Evolutionary conservation across 371 early-diverging fungal species (phyloP).

Genomic region (Mortierella sp.): DNA sequence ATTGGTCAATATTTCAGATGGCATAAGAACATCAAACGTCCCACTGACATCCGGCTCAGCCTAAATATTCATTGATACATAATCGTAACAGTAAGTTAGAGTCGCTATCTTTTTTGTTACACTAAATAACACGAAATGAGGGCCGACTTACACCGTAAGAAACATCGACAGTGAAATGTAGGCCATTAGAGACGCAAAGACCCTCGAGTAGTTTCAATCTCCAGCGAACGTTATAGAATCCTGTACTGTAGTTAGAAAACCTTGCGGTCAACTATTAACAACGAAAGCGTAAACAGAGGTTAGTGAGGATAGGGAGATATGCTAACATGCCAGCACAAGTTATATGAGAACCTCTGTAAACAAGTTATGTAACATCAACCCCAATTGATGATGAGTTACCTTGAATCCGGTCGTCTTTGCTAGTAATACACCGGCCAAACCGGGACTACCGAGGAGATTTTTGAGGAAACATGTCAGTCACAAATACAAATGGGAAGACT

Average conservation of each 20-base stretch:
- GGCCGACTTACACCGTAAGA: slow-evolving; percentile 35
- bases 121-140: neutral
- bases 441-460: no score
- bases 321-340: no score
- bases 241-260: slow-evolving; percentile 35
- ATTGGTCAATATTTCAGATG: slow-evolving; percentile 15
- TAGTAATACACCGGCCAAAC: no score
- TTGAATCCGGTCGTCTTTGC: no score
- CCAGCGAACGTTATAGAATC: slow-evolving; percentile 42
- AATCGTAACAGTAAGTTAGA: no score
- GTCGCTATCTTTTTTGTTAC: no score
- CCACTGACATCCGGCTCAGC: slow-evolving; percentile 48
- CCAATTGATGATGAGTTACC: neutral
- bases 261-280: slow-evolving; percentile 23
- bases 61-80: slow-evolving; percentile 7
- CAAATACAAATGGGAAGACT: no score
- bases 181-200: slow-evolving; percentile 31
- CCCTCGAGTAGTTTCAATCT: slow-evolving; percentile 32
- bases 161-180: slow-evolving; percentile 44
- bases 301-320: neutral
- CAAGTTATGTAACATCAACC: no score
- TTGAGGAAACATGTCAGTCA: no score
- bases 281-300: neutral
- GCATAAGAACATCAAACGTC: slow-evolving; percentile 41
- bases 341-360: no score